A percentile compares a stretch with the other conserved stretches of the same genome.
These are phyloP conservation scores for Lactarius psammicola DNA, from an alignment of 768 basidiomycete species.

Conservation along the genomic window DNA sequence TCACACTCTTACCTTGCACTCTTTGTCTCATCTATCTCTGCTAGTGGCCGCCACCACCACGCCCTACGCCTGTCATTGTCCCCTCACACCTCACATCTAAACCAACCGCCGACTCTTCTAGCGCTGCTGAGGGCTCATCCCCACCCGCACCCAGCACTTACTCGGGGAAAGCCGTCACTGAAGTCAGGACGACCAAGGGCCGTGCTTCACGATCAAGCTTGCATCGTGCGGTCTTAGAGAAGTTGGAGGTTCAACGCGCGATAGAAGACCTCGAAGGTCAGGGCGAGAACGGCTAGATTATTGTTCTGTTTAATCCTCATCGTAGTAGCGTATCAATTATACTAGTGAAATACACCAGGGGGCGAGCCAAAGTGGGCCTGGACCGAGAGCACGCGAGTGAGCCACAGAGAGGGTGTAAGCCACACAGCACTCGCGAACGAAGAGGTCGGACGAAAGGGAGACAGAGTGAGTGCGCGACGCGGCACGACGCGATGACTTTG, in stretches of 20 bases:
- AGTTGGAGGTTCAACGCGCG: conserved; percentile 70
- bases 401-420: too few species aligned
- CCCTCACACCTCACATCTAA: conserved; percentile 58
- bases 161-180: conserved; percentile 20
- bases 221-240: conserved; percentile 72
- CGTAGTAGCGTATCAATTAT: not conserved
- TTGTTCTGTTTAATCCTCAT: not conserved
- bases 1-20: not conserved
- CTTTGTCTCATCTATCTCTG: not conserved
- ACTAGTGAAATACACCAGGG: too few species aligned
- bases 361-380: too few species aligned
- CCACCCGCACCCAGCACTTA: conserved; percentile 11
- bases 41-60: conserved; percentile 85
- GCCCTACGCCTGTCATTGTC: conserved; percentile 73
- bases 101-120: conserved; percentile 1
- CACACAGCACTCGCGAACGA: too few species aligned
- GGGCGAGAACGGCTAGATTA: conserved; percentile 7
- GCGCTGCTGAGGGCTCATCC: not conserved
- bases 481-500: too few species aligned
- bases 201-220: conserved; percentile 50
- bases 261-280: conserved; percentile 47
- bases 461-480: too few species aligned
- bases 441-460: too few species aligned
- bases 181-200: conserved; percentile 31
- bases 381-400: too few species aligned